Percentiles rank a stretch among this genome's conserved stretches.
Evolutionary conservation across 352 stramenopile genomes (phyloP).

Genomic region (Globisporangium iwayamae): DNA sequence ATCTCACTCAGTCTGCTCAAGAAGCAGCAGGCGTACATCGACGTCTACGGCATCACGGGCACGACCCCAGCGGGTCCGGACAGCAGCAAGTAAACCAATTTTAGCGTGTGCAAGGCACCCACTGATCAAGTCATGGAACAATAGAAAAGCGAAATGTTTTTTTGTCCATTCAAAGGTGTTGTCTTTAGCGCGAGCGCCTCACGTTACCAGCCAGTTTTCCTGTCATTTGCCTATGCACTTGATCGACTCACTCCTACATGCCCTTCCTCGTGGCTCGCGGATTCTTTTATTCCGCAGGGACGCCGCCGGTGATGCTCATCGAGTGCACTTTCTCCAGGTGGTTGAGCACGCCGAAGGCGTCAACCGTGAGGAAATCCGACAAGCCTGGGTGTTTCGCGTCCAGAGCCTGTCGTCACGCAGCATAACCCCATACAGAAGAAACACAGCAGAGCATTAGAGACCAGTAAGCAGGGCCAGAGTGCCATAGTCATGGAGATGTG

Average conservation of each 20-base stretch:
- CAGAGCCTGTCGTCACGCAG: slow-evolving; percentile 37
- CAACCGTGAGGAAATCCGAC: slow-evolving; percentile 85
- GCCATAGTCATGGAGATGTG: not conserved
- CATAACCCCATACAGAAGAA: not conserved
- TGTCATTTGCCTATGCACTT: not conserved
- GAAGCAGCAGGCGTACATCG: slow-evolving; percentile 85
- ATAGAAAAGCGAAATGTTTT: slow-evolving; percentile 6
- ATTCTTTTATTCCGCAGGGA: slow-evolving; percentile 19
- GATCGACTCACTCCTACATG: not conserved
- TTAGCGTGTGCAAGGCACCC: not conserved
- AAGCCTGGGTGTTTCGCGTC: slow-evolving; percentile 80
- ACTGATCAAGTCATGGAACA: not conserved
- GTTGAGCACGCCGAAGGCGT: slow-evolving; percentile 77
- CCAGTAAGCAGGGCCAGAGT: too few relatives aligned
- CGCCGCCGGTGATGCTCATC: slow-evolving; percentile 39
- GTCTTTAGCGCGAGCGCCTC: not conserved
- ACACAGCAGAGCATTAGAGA: too few relatives aligned
- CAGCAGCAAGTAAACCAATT: slow-evolving; percentile 40
- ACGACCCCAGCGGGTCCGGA: slow-evolving; percentile 48
- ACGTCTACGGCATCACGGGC: slow-evolving; percentile 76
- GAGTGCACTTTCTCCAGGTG: slow-evolving; percentile 84
- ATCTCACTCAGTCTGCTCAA: slow-evolving; percentile 76
- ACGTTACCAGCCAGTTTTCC: not conserved
- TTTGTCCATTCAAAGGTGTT: not conserved
- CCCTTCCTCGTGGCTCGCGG: not conserved